Conservation (phyloP, 805 yeast species). For the Lachancea lanzarotensis region DNA sequence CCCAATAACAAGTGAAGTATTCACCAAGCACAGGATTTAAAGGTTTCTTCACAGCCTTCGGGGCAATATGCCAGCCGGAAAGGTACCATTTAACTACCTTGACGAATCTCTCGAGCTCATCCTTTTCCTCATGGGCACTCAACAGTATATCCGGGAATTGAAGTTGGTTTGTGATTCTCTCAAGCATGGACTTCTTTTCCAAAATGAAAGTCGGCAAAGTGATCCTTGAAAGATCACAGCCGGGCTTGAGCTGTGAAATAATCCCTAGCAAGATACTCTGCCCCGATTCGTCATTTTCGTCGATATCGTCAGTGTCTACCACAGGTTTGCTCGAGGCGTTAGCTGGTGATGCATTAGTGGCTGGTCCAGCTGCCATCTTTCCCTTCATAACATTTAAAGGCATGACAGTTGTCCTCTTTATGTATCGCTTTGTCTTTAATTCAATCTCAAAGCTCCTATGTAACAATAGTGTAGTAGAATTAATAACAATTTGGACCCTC, state of each 20-base stretch:
- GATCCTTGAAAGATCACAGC: conserved; percentile 81
- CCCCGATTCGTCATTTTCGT: conserved; percentile 86
- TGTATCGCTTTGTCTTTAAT: neutral
- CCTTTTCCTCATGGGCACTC: conserved; percentile 54
- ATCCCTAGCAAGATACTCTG: conserved; percentile 82
- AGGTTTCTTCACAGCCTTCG: conserved; percentile 97
- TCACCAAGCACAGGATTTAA: conserved; percentile 93
- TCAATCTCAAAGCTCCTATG: neutral
- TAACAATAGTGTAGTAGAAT: neutral
- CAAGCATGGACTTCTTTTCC: conserved; percentile 94
- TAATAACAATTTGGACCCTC: conserved; percentile 3
- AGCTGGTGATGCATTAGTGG: neutral
- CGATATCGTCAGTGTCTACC: conserved; percentile 60
- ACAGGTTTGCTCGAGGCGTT: neutral
- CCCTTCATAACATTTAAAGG: conserved; percentile 1
- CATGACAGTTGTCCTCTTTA: neutral
- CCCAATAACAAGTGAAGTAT: conserved; percentile 88
- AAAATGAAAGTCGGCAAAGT: conserved; percentile 93
- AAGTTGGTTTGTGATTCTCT: conserved; percentile 83
- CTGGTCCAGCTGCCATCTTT: conserved; percentile 1
- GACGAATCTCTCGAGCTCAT: conserved; percentile 63
- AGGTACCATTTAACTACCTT: conserved; percentile 82
- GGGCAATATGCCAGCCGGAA: conserved; percentile 97
- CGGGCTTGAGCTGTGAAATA: conserved; percentile 87
- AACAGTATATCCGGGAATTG: conserved; percentile 72